phyloP scores from a whole-genome alignment of 176 grass and related monocot genomes.

The Oryza punctata region DNA sequence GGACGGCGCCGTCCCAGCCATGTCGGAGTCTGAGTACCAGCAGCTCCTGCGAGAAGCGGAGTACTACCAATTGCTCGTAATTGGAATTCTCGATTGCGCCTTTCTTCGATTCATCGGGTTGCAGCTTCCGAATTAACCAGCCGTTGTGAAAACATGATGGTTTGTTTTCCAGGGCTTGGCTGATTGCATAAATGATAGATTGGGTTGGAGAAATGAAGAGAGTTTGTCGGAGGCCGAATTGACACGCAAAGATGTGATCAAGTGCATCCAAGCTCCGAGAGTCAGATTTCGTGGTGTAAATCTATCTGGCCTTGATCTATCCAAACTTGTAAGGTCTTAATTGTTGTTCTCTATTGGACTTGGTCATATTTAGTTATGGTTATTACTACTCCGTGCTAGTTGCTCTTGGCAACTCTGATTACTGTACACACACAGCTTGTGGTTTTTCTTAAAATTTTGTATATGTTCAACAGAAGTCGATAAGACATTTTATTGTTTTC shows the following conservation, averaged over 20 bases:
- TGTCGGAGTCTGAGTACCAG: conserved; percentile 64
- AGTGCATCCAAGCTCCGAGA: conserved; percentile 66
- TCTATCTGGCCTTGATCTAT: conserved; percentile 83
- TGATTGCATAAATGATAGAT: conserved; percentile 46
- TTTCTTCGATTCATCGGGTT: neutral
- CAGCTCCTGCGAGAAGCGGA: conserved; percentile 83
- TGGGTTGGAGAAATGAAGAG: conserved; percentile 31
- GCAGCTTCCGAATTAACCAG: neutral
- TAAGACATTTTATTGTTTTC: neutral
- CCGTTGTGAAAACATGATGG: neutral
- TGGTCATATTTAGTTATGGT: neutral
- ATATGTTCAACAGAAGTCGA: neutral
- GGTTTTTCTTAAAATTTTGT: neutral
- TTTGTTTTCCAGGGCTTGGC: conserved; percentile 42
- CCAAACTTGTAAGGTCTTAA: conserved; percentile 73
- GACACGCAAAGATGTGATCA: conserved; percentile 55
- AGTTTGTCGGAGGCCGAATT: conserved; percentile 26
- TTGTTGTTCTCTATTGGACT: conserved; percentile 15
- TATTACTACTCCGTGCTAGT: neutral
- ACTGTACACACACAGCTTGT: neutral
- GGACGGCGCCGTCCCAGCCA: conserved; percentile 59
- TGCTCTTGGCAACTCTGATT: neutral
- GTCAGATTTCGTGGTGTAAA: conserved; percentile 83
- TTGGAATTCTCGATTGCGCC: neutral
- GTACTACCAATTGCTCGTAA: conserved; percentile 89